Evolutionary conservation across 768 basidiomycete species (phyloP).

Genomic region (Pisolithus orientalis): DNA sequence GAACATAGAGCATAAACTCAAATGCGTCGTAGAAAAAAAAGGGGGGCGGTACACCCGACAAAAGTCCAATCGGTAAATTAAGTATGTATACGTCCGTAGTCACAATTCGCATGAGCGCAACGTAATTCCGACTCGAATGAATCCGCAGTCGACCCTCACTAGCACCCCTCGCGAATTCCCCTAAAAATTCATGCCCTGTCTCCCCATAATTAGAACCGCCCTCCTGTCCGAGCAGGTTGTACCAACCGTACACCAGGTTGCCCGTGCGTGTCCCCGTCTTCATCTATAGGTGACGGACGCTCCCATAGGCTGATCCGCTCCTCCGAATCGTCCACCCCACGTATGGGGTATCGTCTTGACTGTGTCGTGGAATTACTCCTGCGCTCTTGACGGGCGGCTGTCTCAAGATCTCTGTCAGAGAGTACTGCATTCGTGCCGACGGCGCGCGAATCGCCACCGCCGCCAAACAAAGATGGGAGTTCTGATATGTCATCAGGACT

Average conservation of each 20-base stretch:
- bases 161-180: no score
- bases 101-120: no score
- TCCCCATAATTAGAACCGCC: constrained; percentile 12
- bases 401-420: constrained; percentile 4
- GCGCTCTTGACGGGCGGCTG: constrained; percentile 22
- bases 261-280: constrained; percentile 8
- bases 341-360: constrained; percentile 38
- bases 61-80: no score
- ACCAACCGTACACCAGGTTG: constrained; percentile 36
- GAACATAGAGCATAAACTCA: no score
- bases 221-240: constrained; percentile 16
- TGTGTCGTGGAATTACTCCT: constrained; percentile 40
- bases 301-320: constrained; percentile 56
- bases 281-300: constrained; percentile 16
- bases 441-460: neutral
- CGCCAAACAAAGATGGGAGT: neutral
- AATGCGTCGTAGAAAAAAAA: no score
- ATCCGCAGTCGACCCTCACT: no score
- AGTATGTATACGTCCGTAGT: no score
- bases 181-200: neutral
- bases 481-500: neutral
- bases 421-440: neutral
- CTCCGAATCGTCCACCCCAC: constrained; percentile 49
- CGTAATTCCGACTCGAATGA: no score
- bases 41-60: no score